Percentiles rank a stretch among this genome's conserved stretches.
Evolutionary conservation across 176 grass and related monocot genomes (phyloP).

Genomic region (Elymus sibiricus): DNA sequence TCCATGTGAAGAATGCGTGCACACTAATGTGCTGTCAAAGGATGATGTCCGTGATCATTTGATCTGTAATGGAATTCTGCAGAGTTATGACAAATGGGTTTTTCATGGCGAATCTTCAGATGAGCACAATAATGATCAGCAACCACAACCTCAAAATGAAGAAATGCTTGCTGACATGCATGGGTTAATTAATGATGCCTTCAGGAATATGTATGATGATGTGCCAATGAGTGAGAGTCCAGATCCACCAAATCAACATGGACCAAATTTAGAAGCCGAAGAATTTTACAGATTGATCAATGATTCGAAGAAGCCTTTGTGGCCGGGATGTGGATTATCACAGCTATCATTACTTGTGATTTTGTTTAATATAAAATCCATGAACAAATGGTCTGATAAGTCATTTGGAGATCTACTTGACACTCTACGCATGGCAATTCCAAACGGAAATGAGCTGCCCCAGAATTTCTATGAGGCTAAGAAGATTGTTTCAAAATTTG

Average conservation of each 20-base stretch:
- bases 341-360: not conserved
- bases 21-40: not conserved
- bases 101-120: conserved; percentile 4
- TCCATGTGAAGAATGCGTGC: not conserved
- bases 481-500: conserved; percentile 20
- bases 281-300: not conserved
- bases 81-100: not conserved
- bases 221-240: too few relatives aligned
- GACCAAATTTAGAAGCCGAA: conserved; percentile 5
- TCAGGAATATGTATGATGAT: too few relatives aligned
- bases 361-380: conserved; percentile 23
- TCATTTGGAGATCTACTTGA: not conserved
- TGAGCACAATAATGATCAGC: not conserved
- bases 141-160: not conserved
- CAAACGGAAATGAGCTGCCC: not conserved
- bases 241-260: not conserved
- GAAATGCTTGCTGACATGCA: not conserved
- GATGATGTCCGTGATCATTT: not conserved
- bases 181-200: not conserved
- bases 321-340: not conserved
- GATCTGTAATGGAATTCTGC: not conserved
- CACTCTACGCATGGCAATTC: not conserved
- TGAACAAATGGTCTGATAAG: conserved; percentile 6
- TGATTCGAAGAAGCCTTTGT: not conserved
- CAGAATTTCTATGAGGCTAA: conserved; percentile 3